Conservation (phyloP, 23 red algal genomes). For the Gracilariopsis chorda region DNA sequence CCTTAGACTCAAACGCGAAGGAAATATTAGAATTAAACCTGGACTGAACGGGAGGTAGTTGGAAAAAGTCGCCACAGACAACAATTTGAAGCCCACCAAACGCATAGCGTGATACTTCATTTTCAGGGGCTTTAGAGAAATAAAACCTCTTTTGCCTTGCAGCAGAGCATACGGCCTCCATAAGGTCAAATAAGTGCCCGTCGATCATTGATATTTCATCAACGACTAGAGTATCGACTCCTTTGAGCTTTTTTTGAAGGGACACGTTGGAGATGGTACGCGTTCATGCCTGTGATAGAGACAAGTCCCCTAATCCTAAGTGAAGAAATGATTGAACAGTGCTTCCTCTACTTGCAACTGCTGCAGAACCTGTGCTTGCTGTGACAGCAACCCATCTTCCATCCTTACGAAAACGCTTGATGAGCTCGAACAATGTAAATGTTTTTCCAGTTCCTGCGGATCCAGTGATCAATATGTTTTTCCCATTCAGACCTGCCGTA, state of each 20-base stretch:
- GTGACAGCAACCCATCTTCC: constrained; percentile 18
- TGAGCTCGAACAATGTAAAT: not conserved
- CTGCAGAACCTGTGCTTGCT: constrained; percentile 34
- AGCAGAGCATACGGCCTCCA: not conserved
- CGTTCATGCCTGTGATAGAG: not conserved
- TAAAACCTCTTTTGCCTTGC: too few relatives aligned
- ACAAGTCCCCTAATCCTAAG: not conserved
- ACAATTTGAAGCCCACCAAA: constrained; percentile 54
- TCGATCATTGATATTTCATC: constrained; percentile 60
- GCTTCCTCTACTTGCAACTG: constrained; percentile 13
- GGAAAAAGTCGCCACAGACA: constrained; percentile 43
- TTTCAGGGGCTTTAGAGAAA: too few relatives aligned
- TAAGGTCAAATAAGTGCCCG: not conserved
- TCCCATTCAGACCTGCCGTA: too few relatives aligned
- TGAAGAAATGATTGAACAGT: constrained; percentile 18
- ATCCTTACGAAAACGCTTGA: not conserved
- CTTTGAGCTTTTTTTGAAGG: not conserved
- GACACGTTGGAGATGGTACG: not conserved
- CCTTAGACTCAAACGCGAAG: constrained; percentile 38
- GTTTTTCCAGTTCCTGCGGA: constrained; percentile 38
- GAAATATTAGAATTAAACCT: too few relatives aligned
- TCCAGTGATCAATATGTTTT: constrained; percentile 46
- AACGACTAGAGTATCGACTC: constrained; percentile 1
- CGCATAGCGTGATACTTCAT: too few relatives aligned
- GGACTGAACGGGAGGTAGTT: constrained; percentile 14